These are phyloP conservation scores for Naganishia antarctica DNA, from an alignment of 768 basidiomycete species.

Conservation along the genomic window DNA sequence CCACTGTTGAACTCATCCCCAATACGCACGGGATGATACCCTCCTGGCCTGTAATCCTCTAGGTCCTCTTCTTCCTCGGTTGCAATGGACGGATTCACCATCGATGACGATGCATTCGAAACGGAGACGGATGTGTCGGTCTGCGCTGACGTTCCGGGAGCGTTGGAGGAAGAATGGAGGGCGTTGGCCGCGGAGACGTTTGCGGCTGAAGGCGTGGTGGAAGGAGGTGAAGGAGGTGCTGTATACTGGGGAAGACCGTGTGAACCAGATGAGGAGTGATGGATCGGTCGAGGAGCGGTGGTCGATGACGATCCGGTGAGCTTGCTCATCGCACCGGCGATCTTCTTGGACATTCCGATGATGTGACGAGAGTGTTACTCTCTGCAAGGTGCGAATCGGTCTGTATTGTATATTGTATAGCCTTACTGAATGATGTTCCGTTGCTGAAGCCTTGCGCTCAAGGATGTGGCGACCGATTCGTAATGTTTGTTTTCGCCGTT, in stretches of 20 bases:
- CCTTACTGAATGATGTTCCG: no score
- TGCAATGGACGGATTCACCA: conserved; percentile 38
- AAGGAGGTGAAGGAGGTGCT: conserved; percentile 14
- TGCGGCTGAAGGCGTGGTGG: conserved; percentile 2
- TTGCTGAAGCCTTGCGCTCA: neutral
- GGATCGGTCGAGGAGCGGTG: conserved; percentile 16
- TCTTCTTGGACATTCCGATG: conserved; percentile 7
- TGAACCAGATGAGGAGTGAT: conserved; percentile 6
- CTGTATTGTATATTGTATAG: neutral
- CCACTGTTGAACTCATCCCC: conserved; percentile 76
- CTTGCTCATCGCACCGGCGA: conserved; percentile 20
- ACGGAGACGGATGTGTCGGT: conserved; percentile 16
- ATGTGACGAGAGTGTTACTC: neutral
- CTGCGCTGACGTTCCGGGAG: conserved; percentile 4
- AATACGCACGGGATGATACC: conserved; percentile 65
- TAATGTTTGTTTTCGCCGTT: conserved; percentile 6
- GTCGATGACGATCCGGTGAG: conserved; percentile 17
- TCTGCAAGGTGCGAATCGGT: neutral
- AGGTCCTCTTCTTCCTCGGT: conserved; percentile 64
- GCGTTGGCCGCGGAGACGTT: neutral
- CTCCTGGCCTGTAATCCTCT: conserved; percentile 70
- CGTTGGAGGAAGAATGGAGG: neutral
- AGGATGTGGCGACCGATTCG: neutral
- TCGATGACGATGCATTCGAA: conserved; percentile 18
- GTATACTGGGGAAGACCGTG: neutral